Base-by-base conservation (phyloP, 2,329 filamentous ascomycete species). In the Ophiostoma australiae region DNA sequence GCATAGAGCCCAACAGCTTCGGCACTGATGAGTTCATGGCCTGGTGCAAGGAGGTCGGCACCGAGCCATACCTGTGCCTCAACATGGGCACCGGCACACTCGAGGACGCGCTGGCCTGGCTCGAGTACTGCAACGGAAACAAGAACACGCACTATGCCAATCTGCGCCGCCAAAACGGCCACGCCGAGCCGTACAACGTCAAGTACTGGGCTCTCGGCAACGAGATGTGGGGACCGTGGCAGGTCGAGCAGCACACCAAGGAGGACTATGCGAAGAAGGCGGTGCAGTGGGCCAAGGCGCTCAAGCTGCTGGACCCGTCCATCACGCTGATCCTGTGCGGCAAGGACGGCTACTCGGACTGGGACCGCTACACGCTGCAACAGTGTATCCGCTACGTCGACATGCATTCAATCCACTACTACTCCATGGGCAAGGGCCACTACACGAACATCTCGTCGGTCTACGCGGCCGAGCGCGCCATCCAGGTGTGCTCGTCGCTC, bases 141-240 rank as follows among this genome's bases (percentile, higher is more conserved):
- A 83, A 85, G 70, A 86, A 94, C 79, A 94, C 90, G 11, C 86
- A 94, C 82, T 95, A 93, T 78, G 92, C 92, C 73, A 94, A 94
- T 77, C 83, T 94, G 68, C 88, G 92, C 41, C 86, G 92, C 15
- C 84, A 90, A 75, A 90, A 95, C 79, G 92, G 92, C 13, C 89
- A 87, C 41, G 84, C 89, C 71, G 86, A 93, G 80, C 92, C 92
- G 4, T 94, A 94, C 80, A 89, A 89, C 72, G 83, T 94, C 76
- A 93, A 92, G 80, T 94, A 94, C 83, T 95, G 92, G 92, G 91
- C 91, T 1, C 85, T 95, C 35, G 92, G 92, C 11, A 95, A 95
- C 79, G 89, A 91, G 78, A 83, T 85, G 78, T 90, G 86, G 85
- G 89, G 88, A 4, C 85, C 87, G 23, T 74, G 72, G 84, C 88